phyloP scores from a whole-genome alignment of 2,329 filamentous ascomycete genomes.

The Fusarium oxysporum region DNA sequence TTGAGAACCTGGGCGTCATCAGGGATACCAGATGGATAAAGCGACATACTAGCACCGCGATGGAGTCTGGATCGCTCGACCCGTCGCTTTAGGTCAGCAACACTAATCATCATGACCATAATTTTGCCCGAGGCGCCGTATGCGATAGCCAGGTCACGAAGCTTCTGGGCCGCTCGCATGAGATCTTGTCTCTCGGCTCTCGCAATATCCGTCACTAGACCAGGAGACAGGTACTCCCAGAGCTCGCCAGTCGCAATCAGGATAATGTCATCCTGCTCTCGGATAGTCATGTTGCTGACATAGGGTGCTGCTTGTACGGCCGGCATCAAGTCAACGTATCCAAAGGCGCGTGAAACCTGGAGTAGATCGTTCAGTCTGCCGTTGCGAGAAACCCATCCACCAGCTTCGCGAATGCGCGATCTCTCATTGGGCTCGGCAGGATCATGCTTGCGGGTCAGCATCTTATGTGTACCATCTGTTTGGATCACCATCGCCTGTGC shows the following conservation, averaged over 20 bases:
- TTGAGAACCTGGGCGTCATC: conserved; percentile 75
- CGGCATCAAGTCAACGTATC: conserved; percentile 92
- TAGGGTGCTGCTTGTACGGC: conserved; percentile 92
- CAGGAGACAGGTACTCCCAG: conserved; percentile 93
- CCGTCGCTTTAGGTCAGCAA: conserved; percentile 88
- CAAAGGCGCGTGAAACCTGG: conserved; percentile 93
- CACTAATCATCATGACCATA: conserved; percentile 98
- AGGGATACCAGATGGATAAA: conserved; percentile 80
- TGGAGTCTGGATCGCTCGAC: conserved; percentile 77
- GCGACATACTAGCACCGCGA: conserved; percentile 85
- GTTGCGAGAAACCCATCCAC: conserved; percentile 94
- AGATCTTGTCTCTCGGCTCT: conserved; percentile 87
- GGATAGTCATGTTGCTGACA: conserved; percentile 80
- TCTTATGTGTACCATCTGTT: conserved; percentile 83
- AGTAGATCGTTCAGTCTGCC: conserved; percentile 93
- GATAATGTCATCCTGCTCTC: conserved; percentile 93
- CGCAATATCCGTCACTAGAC: conserved; percentile 91
- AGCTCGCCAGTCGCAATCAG: conserved; percentile 91
- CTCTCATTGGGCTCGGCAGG: conserved; percentile 88
- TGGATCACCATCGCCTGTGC: conserved; percentile 95
- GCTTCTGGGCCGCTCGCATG: conserved; percentile 94
- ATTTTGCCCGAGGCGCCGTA: conserved; percentile 95
- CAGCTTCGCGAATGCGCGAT: conserved; percentile 90
- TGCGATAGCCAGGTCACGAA: conserved; percentile 93
- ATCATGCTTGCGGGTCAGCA: conserved; percentile 92